Base-by-base conservation (phyloP, 305 asterid genomes). In the Fraxinus latifolia region DNA sequence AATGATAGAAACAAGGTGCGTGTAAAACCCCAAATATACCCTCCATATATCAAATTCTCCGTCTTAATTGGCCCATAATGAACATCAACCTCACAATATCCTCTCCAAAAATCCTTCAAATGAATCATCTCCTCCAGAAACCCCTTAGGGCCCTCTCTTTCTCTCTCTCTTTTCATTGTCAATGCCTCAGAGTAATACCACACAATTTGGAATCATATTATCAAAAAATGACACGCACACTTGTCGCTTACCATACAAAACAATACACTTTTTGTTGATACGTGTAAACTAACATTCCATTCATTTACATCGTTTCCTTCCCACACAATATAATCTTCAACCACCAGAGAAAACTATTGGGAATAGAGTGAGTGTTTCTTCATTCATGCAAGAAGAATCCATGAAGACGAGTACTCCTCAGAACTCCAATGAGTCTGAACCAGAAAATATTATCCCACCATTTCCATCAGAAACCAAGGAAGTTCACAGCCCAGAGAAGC, bases 211-310 rank as follows among this genome's bases (percentile, higher is more conserved):
- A 80, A 77, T 83, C 85, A 58, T 50, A 73, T 44, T 44, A 50
- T 72, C 83, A 32, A 17, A 74, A 78, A 5, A 81, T 74, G 90
- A 85, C 92, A 90, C 93, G 94, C 93, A 86, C 85, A 84, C 15
- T 84, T 88, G 90, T 88, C 91, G 33, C 84, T 23, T 84, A 85
- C 98, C 97, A 91, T 93, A 87, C 84, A 87, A 83, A 76, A 75
- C 6, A 44, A 29, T 23, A 21, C 76, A 79, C 29, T 83, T 65
- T 78, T 25, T 32, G 21, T 34, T 77, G 76, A 79, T 47, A 79
- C 93, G 93, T 93, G 93, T 83, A 89, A 82, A 73, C 90, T n/a
- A 79, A 79, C 73, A 33, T 83, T 84, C 90, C 92, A 87, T 89
- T 85, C 81, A 77, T 74, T 84, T 68, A 77, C 75, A 42, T 47